phyloP scores from a whole-genome alignment of 768 basidiomycete species.

The Wakefieldia striispora region DNA sequence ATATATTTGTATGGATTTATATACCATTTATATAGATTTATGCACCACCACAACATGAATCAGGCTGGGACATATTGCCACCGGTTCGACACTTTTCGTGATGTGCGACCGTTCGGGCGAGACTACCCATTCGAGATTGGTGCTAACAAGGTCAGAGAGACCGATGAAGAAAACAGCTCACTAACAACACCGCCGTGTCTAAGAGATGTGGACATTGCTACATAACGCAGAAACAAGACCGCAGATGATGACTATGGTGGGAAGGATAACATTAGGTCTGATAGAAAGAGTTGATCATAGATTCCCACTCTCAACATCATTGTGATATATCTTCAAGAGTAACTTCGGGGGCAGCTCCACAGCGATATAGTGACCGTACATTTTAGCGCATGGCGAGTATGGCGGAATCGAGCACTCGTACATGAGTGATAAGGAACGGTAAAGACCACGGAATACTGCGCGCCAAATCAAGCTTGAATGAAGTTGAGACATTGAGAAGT shows the following conservation, averaged over 20 bases:
- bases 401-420: slow-evolving; percentile 9
- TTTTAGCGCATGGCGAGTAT: neutral
- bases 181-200: slow-evolving; percentile 20
- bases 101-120: slow-evolving; percentile 74
- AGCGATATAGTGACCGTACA: slow-evolving; percentile 46
- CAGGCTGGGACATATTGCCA: too few relatives aligned
- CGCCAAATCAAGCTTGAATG: neutral
- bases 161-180: slow-evolving; percentile 6
- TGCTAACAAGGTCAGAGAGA: slow-evolving; percentile 32
- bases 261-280: slow-evolving; percentile 56
- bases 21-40: too few relatives aligned
- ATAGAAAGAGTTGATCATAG: slow-evolving; percentile 10
- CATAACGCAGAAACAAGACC: slow-evolving; percentile 58
- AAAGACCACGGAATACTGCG: slow-evolving; percentile 35
- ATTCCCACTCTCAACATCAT: neutral
- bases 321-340: slow-evolving; percentile 41
- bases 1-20: too few relatives aligned
- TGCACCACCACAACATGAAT: too few relatives aligned
- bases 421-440: slow-evolving; percentile 29
- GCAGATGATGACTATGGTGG: slow-evolving; percentile 63
- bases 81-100: too few relatives aligned
- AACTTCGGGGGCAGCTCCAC: slow-evolving; percentile 64
- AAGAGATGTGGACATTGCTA: neutral
- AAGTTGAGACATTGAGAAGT: neutral
- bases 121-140: slow-evolving; percentile 41